phyloP scores from a whole-genome alignment of 371 early-diverging fungal genomes.

The Mortierella polycephala region DNA sequence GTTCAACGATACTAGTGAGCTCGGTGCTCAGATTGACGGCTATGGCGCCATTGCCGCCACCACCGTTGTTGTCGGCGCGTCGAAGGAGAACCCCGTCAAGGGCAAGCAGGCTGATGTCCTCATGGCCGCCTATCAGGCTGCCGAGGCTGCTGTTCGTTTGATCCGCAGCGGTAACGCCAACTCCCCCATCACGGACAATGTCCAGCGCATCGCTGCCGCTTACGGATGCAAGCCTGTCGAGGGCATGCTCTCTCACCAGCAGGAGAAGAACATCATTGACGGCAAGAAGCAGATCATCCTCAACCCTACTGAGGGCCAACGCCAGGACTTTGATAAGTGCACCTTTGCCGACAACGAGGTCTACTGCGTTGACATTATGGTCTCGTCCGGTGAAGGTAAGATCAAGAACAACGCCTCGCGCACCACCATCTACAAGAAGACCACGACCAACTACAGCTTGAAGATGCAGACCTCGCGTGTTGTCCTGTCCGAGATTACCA shows the following conservation, averaged over 20 bases:
- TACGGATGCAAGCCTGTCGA: constrained; percentile 91
- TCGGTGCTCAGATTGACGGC: constrained; percentile 97
- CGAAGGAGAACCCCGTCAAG: constrained; percentile 78
- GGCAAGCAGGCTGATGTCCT: constrained; percentile 92
- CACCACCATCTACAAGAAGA: constrained; percentile 95
- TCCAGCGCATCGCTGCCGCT: constrained; percentile 82
- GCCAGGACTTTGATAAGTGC: constrained; percentile 74
- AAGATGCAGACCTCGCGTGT: constrained; percentile 90
- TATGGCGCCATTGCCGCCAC: constrained; percentile 88
- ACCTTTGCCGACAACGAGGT: constrained; percentile 91
- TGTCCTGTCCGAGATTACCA: constrained; percentile 80
- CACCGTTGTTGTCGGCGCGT: constrained; percentile 91
- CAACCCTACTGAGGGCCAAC: constrained; percentile 86
- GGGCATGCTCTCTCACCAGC: constrained; percentile 91
- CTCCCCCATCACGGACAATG: constrained; percentile 83
- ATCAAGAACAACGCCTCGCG: constrained; percentile 75
- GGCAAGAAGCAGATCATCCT: constrained; percentile 93
- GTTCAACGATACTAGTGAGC: constrained; percentile 64
- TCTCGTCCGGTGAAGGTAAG: constrained; percentile 93
- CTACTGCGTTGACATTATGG: constrained; percentile 85
- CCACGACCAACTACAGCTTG: constrained; percentile 83
- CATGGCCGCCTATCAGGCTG: constrained; percentile 87
- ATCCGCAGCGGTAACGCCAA: constrained; percentile 90
- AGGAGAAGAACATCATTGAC: constrained; percentile 87
- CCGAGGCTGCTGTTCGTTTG: constrained; percentile 85